Conservation (phyloP, 352 stramenopile genomes). For the Pythium aristosporum region DNA sequence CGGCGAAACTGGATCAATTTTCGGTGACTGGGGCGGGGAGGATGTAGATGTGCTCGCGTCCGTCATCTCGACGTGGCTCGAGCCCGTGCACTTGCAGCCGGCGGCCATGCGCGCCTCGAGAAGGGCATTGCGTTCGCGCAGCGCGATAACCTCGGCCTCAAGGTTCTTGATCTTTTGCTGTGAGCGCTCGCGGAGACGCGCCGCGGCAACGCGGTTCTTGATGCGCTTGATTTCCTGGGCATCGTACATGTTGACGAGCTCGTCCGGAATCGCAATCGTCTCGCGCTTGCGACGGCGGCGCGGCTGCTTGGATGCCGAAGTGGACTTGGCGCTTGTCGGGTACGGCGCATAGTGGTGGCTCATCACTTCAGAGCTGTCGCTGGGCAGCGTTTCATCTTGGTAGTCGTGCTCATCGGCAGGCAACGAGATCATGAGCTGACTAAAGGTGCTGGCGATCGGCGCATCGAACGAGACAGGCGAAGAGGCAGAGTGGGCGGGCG, state of each 20-base stretch:
- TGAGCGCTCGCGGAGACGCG: slow-evolving; percentile 46
- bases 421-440: slow-evolving; percentile 23
- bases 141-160: slow-evolving; percentile 31
- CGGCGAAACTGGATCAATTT: slow-evolving; percentile 11
- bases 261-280: slow-evolving; percentile 43
- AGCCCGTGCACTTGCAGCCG: slow-evolving; percentile 31
- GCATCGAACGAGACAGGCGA: slow-evolving; percentile 26
- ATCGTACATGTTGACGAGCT: slow-evolving; percentile 31
- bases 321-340: slow-evolving; percentile 12
- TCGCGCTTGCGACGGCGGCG: slow-evolving; percentile 48
- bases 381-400: slow-evolving; percentile 6
- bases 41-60: slow-evolving; percentile 1
- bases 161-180: slow-evolving; percentile 45
- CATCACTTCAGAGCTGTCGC: background rate
- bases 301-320: slow-evolving; percentile 3
- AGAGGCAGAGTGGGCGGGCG: background rate
- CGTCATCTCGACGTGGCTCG: background rate
- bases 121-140: slow-evolving; percentile 36
- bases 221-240: slow-evolving; percentile 44
- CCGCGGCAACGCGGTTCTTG: slow-evolving; percentile 57
- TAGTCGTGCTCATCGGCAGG: slow-evolving; percentile 18
- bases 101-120: slow-evolving; percentile 33
- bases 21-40: slow-evolving; percentile 3
- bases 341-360: slow-evolving; percentile 22
- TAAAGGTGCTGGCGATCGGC: slow-evolving; percentile 17